Conservation (phyloP, 495 filamentous ascomycete species). For the Durotheca rogersii region DNA sequence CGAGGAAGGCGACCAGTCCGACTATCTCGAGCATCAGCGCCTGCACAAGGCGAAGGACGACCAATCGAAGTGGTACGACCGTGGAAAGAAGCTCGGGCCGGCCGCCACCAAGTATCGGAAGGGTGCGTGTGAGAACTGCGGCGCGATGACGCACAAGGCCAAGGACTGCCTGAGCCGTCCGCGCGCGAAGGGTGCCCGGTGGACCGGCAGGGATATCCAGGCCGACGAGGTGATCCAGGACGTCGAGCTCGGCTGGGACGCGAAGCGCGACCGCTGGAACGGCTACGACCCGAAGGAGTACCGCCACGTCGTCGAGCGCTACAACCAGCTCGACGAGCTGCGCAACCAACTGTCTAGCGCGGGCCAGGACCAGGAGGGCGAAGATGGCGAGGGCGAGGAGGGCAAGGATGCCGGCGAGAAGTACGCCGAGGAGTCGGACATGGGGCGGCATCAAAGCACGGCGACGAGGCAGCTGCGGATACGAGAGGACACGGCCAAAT, state of each 20-base stretch:
- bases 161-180: slow-evolving; percentile 92
- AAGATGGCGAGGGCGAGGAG: slow-evolving; percentile 50
- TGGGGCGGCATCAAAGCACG: slow-evolving; percentile 86
- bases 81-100: slow-evolving; percentile 74
- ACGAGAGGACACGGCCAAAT: slow-evolving; percentile 98
- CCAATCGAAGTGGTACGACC: slow-evolving; percentile 85
- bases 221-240: slow-evolving; percentile 87
- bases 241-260: slow-evolving; percentile 89
- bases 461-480: slow-evolving; percentile 88
- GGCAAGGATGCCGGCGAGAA: slow-evolving; percentile 62
- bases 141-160: slow-evolving; percentile 91
- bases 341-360: slow-evolving; percentile 54
- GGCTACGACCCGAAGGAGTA: slow-evolving; percentile 92
- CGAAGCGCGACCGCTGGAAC: slow-evolving; percentile 98
- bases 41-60: slow-evolving; percentile 69
- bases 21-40: slow-evolving; percentile 97
- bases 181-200: slow-evolving; percentile 85
- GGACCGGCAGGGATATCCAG: slow-evolving; percentile 90
- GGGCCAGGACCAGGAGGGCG: slow-evolving; percentile 47
- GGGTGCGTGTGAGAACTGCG: slow-evolving; percentile 97
- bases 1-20: slow-evolving; percentile 71
- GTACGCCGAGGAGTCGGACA: slow-evolving; percentile 96
- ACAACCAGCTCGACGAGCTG: slow-evolving; percentile 79
- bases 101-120: slow-evolving; percentile 96
- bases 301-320: slow-evolving; percentile 79